Conservation (phyloP, 768 basidiomycete species). For the Amanita subjunquillea region DNA sequence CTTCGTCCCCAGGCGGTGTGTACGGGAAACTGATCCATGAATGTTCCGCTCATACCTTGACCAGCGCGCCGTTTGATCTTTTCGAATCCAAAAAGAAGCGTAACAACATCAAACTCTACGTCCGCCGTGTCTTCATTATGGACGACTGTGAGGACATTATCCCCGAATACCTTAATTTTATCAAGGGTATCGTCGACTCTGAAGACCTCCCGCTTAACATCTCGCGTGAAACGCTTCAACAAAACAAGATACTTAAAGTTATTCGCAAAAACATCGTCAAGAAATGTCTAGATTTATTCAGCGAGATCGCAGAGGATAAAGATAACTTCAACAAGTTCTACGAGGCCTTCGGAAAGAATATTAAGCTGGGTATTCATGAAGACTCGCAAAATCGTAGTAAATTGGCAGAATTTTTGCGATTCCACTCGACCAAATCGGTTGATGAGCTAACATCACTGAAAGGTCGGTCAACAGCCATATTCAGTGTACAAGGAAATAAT, state of each 20-base stretch:
- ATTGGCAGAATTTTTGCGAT: conserved; percentile 97
- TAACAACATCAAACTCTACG: conserved; percentile 99
- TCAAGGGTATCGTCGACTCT: conserved; percentile 99
- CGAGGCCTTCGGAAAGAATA: conserved; percentile 97
- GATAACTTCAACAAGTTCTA: conserved; percentile 97
- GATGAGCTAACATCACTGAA: conserved; percentile 94
- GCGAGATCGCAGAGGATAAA: conserved; percentile 98
- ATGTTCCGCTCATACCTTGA: conserved; percentile 1
- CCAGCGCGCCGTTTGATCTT: conserved; percentile 94
- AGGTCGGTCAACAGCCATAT: conserved; percentile 33
- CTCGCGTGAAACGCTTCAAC: conserved; percentile 98
- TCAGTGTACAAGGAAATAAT: neutral
- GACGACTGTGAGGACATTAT: conserved; percentile 99
- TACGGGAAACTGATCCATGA: neutral
- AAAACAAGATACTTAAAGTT: conserved; percentile 99
- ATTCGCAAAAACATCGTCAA: conserved; percentile 99
- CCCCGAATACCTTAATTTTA: conserved; percentile 99
- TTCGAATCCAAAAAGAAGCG: conserved; percentile 99
- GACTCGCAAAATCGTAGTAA: conserved; percentile 98
- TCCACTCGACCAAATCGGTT: conserved; percentile 88
- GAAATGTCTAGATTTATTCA: conserved; percentile 92
- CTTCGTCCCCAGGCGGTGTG: conserved; percentile 90
- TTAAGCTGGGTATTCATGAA: conserved; percentile 99
- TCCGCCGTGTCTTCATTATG: conserved; percentile 99
- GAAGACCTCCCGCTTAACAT: conserved; percentile 99